These are phyloP conservation scores for Sporopachydermia cereana DNA, from an alignment of 1,139 yeast species.

Conservation along the genomic window DNA sequence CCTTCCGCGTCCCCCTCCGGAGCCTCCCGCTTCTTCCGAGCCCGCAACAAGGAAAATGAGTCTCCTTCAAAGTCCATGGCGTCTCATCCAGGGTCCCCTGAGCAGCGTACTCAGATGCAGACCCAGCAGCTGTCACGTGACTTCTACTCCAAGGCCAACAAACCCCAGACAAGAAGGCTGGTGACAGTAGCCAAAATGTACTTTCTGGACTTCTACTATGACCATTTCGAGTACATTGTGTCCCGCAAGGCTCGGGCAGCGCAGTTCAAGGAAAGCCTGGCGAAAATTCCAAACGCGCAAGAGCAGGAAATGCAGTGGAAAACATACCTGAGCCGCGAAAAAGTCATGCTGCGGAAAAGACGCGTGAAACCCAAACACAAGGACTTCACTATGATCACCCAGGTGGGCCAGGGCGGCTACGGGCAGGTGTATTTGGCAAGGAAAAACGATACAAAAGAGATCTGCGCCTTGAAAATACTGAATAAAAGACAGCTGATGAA, in stretches of 20 bases:
- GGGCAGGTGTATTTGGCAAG: slow-evolving; percentile 95
- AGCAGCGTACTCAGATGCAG: slow-evolving; percentile 6
- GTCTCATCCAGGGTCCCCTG: slow-evolving; percentile 10
- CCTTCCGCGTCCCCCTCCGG: slow-evolving; percentile 11
- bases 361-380: slow-evolving; percentile 87
- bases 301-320: slow-evolving; percentile 67
- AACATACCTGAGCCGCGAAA: slow-evolving; percentile 72
- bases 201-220: slow-evolving; percentile 92
- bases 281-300: slow-evolving; percentile 32
- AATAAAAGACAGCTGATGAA: slow-evolving; percentile 79
- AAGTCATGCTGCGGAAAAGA: slow-evolving; percentile 75
- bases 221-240: slow-evolving; percentile 86
- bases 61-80: not conserved
- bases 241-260: slow-evolving; percentile 69
- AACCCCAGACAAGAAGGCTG: slow-evolving; percentile 71
- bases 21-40: slow-evolving; percentile 11
- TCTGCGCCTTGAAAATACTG: slow-evolving; percentile 88
- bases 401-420: slow-evolving; percentile 98
- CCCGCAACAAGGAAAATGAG: slow-evolving; percentile 1
- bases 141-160: slow-evolving; percentile 47
- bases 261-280: slow-evolving; percentile 50
- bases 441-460: slow-evolving; percentile 88
- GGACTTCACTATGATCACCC: slow-evolving; percentile 93
- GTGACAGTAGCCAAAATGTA: slow-evolving; percentile 76
- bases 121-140: slow-evolving; percentile 36